Conservation (phyloP, 2,329 filamentous ascomycete genomes). For the Cladophialophora immunda region DNA sequence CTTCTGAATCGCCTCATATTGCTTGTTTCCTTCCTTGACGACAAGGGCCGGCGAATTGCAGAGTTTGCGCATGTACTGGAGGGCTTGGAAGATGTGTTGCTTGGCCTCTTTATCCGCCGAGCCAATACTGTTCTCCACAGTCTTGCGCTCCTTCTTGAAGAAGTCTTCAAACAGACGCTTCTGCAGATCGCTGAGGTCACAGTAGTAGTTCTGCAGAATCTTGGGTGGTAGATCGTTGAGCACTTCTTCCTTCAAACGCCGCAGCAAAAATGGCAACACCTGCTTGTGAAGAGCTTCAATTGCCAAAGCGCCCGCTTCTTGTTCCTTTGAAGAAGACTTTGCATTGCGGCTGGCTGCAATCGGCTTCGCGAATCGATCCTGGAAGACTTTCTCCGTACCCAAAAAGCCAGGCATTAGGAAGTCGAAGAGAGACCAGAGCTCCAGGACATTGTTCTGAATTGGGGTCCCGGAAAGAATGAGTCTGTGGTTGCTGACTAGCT, state of each 20-base stretch:
- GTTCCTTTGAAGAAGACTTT: slow-evolving; percentile 97
- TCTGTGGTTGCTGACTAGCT: slow-evolving; percentile 87
- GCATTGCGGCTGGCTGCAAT: slow-evolving; percentile 94
- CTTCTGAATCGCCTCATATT: slow-evolving; percentile 87
- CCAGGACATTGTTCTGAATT: slow-evolving; percentile 96
- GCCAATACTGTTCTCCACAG: slow-evolving; percentile 82
- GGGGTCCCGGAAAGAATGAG: slow-evolving; percentile 96
- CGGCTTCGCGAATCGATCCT: slow-evolving; percentile 92
- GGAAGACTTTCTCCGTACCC: slow-evolving; percentile 94
- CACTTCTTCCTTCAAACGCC: slow-evolving; percentile 96
- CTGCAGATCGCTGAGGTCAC: slow-evolving; percentile 93
- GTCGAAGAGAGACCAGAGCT: slow-evolving; percentile 97
- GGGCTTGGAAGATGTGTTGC: slow-evolving; percentile 97
- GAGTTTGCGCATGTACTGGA: slow-evolving; percentile 99
- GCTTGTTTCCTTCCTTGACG: slow-evolving; percentile 90
- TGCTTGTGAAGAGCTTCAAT: slow-evolving; percentile 99
- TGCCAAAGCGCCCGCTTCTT: slow-evolving; percentile 93
- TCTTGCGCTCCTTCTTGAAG: slow-evolving; percentile 89
- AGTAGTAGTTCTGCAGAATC: slow-evolving; percentile 99
- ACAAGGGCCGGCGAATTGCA: slow-evolving; percentile 98
- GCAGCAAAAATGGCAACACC: slow-evolving; percentile 92
- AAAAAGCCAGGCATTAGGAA: slow-evolving; percentile 99
- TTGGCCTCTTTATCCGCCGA: slow-evolving; percentile 91
- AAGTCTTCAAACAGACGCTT: slow-evolving; percentile 97
- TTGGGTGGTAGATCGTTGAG: slow-evolving; percentile 95